Percentiles rank a stretch among this genome's conserved stretches.
phyloP scores from a whole-genome alignment of 768 basidiomycete species.

The Collybia sp. region DNA sequence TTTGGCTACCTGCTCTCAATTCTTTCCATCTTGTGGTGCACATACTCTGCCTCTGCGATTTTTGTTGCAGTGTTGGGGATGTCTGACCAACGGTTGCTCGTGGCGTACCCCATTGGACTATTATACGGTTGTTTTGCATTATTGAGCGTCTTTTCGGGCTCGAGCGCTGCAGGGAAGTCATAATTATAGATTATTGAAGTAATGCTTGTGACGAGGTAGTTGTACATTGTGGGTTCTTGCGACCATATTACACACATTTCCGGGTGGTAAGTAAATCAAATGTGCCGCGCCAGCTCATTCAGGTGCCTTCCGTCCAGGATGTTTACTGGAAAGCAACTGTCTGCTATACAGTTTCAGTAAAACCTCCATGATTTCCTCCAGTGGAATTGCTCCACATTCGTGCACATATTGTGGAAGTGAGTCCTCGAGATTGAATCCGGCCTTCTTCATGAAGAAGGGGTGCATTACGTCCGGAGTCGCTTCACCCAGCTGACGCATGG shows the following conservation, averaged over 20 bases:
- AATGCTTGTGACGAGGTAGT: not conserved
- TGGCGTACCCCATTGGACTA: conserved; percentile 94
- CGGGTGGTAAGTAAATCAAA: not conserved
- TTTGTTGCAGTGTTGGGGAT: conserved; percentile 94
- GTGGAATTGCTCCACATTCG: conserved; percentile 78
- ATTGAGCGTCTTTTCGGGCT: conserved; percentile 82
- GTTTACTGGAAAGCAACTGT: conserved; percentile 46
- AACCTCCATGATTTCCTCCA: conserved; percentile 82
- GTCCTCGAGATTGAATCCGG: conserved; percentile 80
- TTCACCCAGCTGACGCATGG: conserved; percentile 82
- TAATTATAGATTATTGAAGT: not conserved
- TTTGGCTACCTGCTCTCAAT: conserved; percentile 83
- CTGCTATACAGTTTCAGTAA: conserved; percentile 72
- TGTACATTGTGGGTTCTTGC: too few species aligned
- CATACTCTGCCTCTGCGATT: conserved; percentile 91
- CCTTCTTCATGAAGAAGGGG: conserved; percentile 81
- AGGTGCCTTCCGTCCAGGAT: conserved; percentile 8
- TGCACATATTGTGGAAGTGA: conserved; percentile 84
- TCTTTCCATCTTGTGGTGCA: conserved; percentile 92
- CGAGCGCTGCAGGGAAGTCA: conserved; percentile 16
- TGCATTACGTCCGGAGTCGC: conserved; percentile 89
- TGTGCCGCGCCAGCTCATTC: not conserved
- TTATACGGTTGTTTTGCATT: conserved; percentile 94
- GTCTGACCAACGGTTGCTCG: conserved; percentile 91
- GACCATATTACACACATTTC: not conserved